Conservation (phyloP, 2,329 filamentous ascomycete genomes). For the Fusarium abutilonis region DNA sequence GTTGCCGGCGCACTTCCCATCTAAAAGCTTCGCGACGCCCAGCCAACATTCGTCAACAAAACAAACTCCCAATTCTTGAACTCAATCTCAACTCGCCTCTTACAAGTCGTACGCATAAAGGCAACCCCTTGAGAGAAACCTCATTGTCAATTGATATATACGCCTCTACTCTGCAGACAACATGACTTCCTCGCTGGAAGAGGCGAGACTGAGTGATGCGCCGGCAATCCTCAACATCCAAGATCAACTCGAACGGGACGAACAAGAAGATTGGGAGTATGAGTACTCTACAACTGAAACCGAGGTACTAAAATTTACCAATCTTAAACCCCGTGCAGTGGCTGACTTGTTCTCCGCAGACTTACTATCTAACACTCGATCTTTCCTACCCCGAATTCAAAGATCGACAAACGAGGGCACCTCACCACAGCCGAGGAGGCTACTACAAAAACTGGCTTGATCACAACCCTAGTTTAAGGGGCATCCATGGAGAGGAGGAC, state of each 20-base stretch:
- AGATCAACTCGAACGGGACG: slow-evolving; percentile 49
- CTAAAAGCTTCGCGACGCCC: slow-evolving; percentile 11
- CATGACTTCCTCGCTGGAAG: slow-evolving; percentile 34
- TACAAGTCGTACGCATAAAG: not conserved
- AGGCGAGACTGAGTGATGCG: slow-evolving; percentile 33
- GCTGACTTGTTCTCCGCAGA: slow-evolving; percentile 55
- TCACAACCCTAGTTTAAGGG: slow-evolving; percentile 40
- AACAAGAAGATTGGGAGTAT: slow-evolving; percentile 72
- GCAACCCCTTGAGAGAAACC: not conserved
- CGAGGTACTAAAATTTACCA: slow-evolving; percentile 55
- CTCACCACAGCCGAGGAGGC: slow-evolving; percentile 55
- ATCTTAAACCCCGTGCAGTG: not conserved
- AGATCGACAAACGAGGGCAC: slow-evolving; percentile 53
- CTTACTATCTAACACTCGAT: slow-evolving; percentile 71
- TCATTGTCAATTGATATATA: not conserved
- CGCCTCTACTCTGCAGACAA: not conserved
- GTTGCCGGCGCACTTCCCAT: not conserved
- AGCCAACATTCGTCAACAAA: slow-evolving; percentile 14
- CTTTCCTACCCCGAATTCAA: slow-evolving; percentile 69
- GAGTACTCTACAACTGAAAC: slow-evolving; percentile 72
- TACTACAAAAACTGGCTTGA: slow-evolving; percentile 58
- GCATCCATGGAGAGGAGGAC: slow-evolving; percentile 21
- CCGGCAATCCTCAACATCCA: slow-evolving; percentile 46
- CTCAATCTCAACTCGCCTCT: not conserved
- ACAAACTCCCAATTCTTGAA: not conserved